Evolutionary conservation across 257 asterid species (phyloP).

Genomic region (Solanum okadae): DNA sequence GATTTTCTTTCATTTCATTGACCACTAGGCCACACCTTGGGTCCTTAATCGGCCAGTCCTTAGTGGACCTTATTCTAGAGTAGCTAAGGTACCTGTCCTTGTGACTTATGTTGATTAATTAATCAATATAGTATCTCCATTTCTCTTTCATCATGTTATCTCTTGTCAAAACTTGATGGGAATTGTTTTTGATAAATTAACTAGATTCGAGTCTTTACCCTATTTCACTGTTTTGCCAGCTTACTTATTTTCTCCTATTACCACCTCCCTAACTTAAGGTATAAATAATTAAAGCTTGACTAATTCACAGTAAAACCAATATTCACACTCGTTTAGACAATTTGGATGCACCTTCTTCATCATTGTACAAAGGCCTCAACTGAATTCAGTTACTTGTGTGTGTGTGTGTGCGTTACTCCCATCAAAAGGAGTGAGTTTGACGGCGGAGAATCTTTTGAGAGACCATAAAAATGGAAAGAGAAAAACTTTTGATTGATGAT

Average conservation of each 20-base stretch:
- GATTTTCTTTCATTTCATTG: neutral
- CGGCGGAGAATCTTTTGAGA: neutral
- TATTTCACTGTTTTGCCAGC: neutral
- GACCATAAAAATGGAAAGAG: neutral
- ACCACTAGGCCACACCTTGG: neutral
- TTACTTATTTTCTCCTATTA: neutral
- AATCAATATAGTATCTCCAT: neutral
- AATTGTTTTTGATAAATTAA: neutral
- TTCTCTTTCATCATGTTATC: neutral
- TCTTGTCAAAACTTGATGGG: neutral
- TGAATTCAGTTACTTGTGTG: neutral
- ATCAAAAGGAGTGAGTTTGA: neutral
- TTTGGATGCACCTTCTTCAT: neutral
- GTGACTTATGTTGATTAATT: neutral
- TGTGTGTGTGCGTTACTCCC: neutral
- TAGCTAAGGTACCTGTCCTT: neutral
- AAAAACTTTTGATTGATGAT: neutral
- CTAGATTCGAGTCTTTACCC: neutral
- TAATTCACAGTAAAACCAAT: neutral
- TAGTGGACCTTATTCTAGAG: neutral
- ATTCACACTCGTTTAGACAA: neutral
- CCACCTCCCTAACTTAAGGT: neutral
- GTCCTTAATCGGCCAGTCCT: neutral
- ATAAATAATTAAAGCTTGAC: neutral
- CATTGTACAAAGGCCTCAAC: neutral